These are phyloP conservation scores for Aurifilum marmelostoma DNA, from an alignment of 2,329 filamentous ascomycete genomes.

Conservation along the genomic window DNA sequence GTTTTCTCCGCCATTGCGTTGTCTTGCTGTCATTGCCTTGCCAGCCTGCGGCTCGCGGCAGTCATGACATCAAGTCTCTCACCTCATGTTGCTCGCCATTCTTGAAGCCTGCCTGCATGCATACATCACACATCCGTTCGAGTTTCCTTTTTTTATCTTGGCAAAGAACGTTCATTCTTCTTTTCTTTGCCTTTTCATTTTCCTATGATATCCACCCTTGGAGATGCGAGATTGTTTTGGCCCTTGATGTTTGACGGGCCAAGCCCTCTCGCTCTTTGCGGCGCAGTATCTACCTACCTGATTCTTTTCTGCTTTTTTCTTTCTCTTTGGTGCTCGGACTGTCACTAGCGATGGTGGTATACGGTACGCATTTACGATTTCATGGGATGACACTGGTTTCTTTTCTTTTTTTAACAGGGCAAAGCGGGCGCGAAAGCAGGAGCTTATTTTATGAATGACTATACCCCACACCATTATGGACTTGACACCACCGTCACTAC, in stretches of 20 bases:
- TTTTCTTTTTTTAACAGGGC: no score
- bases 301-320: background rate
- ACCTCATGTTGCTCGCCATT: background rate
- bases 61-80: background rate
- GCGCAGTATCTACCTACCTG: no score
- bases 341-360: background rate
- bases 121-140: background rate
- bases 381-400: constrained; percentile 1
- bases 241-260: background rate
- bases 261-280: no score
- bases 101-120: background rate
- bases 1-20: no score
- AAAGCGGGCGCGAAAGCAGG: background rate
- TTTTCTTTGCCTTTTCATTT: background rate
- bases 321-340: background rate
- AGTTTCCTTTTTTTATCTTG: background rate
- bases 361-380: background rate
- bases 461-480: no score
- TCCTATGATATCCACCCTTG: background rate
- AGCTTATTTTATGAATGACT: background rate
- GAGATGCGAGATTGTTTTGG: background rate
- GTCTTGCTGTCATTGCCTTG: constrained; percentile 19
- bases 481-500: no score
- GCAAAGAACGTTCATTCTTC: background rate
- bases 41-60: background rate